These are phyloP conservation scores for Cercophora scortea DNA, from an alignment of 495 filamentous ascomycete genomes.

Conservation along the genomic window DNA sequence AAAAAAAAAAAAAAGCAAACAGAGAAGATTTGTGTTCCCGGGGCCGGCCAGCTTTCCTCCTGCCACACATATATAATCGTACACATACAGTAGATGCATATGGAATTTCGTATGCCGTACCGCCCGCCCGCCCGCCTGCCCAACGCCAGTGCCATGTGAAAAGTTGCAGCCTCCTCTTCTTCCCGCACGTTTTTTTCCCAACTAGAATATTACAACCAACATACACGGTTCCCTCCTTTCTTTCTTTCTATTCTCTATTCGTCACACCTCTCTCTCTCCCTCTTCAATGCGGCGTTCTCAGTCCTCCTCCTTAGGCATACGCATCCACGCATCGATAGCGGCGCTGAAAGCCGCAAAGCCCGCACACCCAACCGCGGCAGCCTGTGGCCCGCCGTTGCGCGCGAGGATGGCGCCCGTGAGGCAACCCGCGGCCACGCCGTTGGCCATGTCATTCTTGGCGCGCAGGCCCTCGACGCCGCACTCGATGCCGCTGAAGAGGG, in stretches of 20 bases:
- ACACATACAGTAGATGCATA: background rate
- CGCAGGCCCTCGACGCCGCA: slow-evolving; percentile 89
- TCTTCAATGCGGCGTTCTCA: background rate
- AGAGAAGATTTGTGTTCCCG: too few species aligned
- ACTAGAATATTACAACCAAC: background rate
- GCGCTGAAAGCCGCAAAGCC: slow-evolving; percentile 94
- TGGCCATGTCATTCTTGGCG: slow-evolving; percentile 88
- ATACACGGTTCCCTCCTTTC: background rate
- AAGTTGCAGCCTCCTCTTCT: background rate
- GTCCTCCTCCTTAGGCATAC: slow-evolving; percentile 48
- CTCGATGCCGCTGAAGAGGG: slow-evolving; percentile 85
- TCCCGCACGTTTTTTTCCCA: background rate
- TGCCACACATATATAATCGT: background rate
- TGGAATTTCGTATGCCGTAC: background rate
- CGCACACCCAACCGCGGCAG: slow-evolving; percentile 79
- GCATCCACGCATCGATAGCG: slow-evolving; percentile 89
- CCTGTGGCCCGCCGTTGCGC: slow-evolving; percentile 79
- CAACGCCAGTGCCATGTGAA: slow-evolving; percentile 1
- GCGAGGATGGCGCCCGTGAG: slow-evolving; percentile 84
- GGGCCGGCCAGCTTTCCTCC: too few species aligned
- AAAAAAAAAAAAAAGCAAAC: too few species aligned
- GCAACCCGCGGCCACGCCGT: slow-evolving; percentile 83
- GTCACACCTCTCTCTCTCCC: background rate
- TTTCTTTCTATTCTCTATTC: too few species aligned
- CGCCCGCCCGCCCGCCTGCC: slow-evolving; percentile 2